Base-by-base conservation (phyloP, 495 filamentous ascomycete species). In the Penicillium tannophilum region DNA sequence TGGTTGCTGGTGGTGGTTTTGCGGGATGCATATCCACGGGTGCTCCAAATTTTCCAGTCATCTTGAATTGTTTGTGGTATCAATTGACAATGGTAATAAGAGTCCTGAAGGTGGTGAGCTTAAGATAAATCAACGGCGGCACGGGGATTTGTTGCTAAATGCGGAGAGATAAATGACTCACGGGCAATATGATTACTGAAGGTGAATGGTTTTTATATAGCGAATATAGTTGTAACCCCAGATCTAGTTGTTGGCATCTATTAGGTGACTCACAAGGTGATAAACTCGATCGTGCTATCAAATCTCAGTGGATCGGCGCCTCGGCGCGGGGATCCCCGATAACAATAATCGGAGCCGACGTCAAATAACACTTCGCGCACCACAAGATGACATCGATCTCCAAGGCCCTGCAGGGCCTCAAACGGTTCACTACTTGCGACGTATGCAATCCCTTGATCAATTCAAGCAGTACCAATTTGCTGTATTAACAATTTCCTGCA, bases 381-480 rank as follows among this genome's bases (percentile, higher is more conserved):
- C 8, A 11, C 44, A 47, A 26, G n/a, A 47, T 47, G 44, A 16
- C 20, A 26, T 26, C 44, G 12, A 26, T 24, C 2, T 47, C 44
- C 44, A 47, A 47, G 16, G 31, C 50, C 14, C 19, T 52, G 0
- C 33, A 52, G 16, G 4, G 33, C 33, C 50, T 52, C 31, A 42
- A 52, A 36, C 2, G 55, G 16, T 65, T 65, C 56, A 56, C 63
- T 7, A 63, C 63, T 12, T 65, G 63, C 26, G 60, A 65, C 33
- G 63, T 65, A 65, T n/a, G 55, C 10, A 39, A 23, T 19, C 28
- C 41, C 5, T 45, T 3, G 16, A 31, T 39, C 17, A 16, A 41
- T 11, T 17, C 23, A 9, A 43, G 19, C 16, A 45, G 19, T 11
- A 12, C 24, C 39, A 30, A 26, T 23, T 30, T 16, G 16, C 7